These are phyloP conservation scores for Phytophthora sp. DNA, from an alignment of 352 stramenopile genomes.

Conservation along the genomic window DNA sequence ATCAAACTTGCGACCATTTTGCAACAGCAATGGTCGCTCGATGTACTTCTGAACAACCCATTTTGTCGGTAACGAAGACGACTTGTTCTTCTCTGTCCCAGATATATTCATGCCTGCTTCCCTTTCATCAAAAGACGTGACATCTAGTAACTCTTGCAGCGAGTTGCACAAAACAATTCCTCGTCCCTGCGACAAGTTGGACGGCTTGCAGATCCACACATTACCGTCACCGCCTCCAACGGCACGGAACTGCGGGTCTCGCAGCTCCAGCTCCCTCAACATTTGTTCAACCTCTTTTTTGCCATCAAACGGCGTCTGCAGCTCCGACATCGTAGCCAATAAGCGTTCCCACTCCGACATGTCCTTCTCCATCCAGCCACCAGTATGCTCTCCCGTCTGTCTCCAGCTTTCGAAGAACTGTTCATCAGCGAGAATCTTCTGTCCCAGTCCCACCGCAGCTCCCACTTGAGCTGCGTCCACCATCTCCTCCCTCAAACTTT, in stretches of 20 bases:
- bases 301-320: not conserved
- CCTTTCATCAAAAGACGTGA: slow-evolving; percentile 9
- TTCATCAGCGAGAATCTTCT: not conserved
- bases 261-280: slow-evolving; percentile 25
- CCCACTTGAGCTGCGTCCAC: slow-evolving; percentile 1
- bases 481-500: not conserved
- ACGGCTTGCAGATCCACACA: slow-evolving; percentile 85
- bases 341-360: not conserved
- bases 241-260: slow-evolving; percentile 54
- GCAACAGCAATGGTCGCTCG: slow-evolving; percentile 71
- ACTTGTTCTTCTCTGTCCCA: not conserved
- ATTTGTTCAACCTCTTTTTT: slow-evolving; percentile 14
- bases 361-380: too few relatives aligned
- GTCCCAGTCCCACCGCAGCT: slow-evolving; percentile 3
- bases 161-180: slow-evolving; percentile 64
- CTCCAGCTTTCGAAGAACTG: slow-evolving; percentile 24
- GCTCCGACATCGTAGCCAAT: not conserved
- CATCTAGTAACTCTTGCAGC: slow-evolving; percentile 32
- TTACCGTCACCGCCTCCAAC: slow-evolving; percentile 32
- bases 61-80: not conserved
- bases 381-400: too few relatives aligned
- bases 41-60: slow-evolving; percentile 91
- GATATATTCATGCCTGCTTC: too few relatives aligned
- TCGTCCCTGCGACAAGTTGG: slow-evolving; percentile 75
- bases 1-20: slow-evolving; percentile 79